Conservation (phyloP, 192 early-diverging fungal species). For the Thamnidium elegans region DNA sequence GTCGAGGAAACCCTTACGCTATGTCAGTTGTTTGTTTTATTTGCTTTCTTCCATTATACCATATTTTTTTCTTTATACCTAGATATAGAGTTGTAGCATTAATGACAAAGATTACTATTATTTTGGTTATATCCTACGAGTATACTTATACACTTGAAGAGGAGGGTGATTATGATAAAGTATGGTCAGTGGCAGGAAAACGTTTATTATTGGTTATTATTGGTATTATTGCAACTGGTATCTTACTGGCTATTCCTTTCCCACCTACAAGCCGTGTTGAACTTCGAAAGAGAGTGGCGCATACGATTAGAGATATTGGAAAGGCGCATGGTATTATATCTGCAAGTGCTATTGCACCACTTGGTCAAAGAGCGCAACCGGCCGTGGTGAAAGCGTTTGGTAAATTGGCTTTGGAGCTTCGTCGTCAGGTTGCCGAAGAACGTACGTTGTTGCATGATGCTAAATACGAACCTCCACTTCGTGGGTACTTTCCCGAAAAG, state of each 20-base stretch:
- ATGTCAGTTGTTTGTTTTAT: too few relatives aligned
- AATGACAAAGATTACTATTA: constrained; percentile 25
- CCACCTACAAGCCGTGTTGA: constrained; percentile 35
- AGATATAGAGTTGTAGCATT: too few relatives aligned
- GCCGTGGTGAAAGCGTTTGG: constrained; percentile 6
- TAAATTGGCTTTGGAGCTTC: constrained; percentile 23
- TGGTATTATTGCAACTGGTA: constrained; percentile 32
- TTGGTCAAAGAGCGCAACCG: neutral
- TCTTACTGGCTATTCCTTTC: constrained; percentile 28
- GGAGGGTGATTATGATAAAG: constrained; percentile 2
- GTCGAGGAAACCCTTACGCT: too few relatives aligned
- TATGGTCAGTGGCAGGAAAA: constrained; percentile 29
- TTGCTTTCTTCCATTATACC: too few relatives aligned
- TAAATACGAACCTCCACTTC: constrained; percentile 38
- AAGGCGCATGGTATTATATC: constrained; percentile 23
- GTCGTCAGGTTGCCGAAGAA: constrained; percentile 32
- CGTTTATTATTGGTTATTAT: constrained; percentile 26
- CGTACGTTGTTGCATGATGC: constrained; percentile 29
- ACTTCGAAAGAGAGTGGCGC: constrained; percentile 33
- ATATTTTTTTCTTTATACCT: too few relatives aligned
- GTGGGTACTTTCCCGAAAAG: constrained; percentile 36
- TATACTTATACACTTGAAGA: constrained; percentile 13
- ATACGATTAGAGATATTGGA: constrained; percentile 34
- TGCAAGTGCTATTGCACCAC: neutral
- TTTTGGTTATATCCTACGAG: constrained; percentile 24